phyloP scores from a whole-genome alignment of 306 rosid species.

The Mimosa pudica region DNA sequence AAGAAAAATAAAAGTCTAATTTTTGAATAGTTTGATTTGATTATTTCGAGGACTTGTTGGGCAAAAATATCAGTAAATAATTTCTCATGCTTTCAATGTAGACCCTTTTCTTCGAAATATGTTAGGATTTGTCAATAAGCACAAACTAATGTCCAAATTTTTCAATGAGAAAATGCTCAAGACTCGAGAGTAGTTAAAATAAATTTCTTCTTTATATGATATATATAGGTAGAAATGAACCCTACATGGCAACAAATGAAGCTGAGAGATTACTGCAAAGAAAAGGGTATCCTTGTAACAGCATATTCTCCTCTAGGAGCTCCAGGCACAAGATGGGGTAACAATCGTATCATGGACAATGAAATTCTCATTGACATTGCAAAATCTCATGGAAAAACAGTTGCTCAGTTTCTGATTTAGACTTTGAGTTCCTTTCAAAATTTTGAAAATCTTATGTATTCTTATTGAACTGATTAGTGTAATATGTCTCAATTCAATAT shows the following conservation, averaged over 20 bases:
- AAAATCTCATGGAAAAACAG: background rate
- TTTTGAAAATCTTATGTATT: background rate
- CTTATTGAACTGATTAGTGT: too few relatives aligned
- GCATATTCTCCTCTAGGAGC: conserved; percentile 60
- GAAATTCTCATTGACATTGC: background rate
- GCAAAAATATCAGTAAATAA: too few relatives aligned
- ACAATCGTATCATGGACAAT: conserved; percentile 34
- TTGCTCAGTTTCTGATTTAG: conserved; percentile 42
- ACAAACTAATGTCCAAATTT: too few relatives aligned
- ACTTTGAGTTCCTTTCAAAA: background rate
- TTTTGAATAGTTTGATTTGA: too few relatives aligned
- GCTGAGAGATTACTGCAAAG: conserved; percentile 45
- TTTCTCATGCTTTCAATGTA: too few relatives aligned
- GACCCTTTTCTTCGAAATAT: too few relatives aligned
- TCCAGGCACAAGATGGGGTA: conserved; percentile 40
- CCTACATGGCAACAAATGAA: conserved; percentile 53
- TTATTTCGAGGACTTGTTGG: too few relatives aligned
- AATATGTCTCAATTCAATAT: too few relatives aligned
- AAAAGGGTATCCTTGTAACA: conserved; percentile 49
- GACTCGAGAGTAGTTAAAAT: background rate
- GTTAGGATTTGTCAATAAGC: too few relatives aligned
- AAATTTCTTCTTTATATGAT: background rate
- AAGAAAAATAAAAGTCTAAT: too few relatives aligned
- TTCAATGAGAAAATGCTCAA: background rate
- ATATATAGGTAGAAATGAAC: conserved; percentile 55